These are phyloP conservation scores for Hansfordia pulvinata DNA, from an alignment of 2,329 filamentous ascomycete genomes.

Conservation along the genomic window DNA sequence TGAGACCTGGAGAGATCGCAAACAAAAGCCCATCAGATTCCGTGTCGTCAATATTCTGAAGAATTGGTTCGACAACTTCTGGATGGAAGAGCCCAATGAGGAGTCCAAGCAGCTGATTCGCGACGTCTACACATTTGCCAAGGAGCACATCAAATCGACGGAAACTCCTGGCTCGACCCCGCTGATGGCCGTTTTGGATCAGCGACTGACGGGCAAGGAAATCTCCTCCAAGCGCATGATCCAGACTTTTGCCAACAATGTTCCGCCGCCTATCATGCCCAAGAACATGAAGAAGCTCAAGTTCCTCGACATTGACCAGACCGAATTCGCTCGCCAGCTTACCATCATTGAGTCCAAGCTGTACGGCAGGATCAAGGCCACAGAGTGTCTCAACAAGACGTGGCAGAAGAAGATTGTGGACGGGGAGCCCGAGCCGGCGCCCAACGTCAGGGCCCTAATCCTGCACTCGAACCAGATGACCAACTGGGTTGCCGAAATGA, in stretches of 20 bases:
- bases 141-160: conserved; percentile 82
- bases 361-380: conserved; percentile 91
- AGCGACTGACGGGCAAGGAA: conserved; percentile 79
- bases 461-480: conserved; percentile 97
- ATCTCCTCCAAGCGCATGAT: conserved; percentile 75
- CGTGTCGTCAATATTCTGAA: conserved; percentile 95
- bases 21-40: conserved; percentile 92
- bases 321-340: conserved; percentile 92
- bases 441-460: conserved; percentile 92
- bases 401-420: conserved; percentile 93
- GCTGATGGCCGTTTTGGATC: conserved; percentile 76
- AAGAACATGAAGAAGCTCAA: conserved; percentile 99
- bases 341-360: conserved; percentile 93
- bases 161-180: conserved; percentile 82
- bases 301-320: conserved; percentile 91
- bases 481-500: conserved; percentile 99
- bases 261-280: conserved; percentile 79
- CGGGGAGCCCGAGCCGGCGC: conserved; percentile 70
- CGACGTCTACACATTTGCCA: conserved; percentile 80
- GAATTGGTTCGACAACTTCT: conserved; percentile 96
- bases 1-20: conserved; percentile 80
- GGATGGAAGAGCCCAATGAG: conserved; percentile 90
- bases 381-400: conserved; percentile 94
- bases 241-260: conserved; percentile 69
- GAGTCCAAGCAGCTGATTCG: conserved; percentile 75